Evolutionary conservation across 1,284 basidiomycete genomes (phyloP).

Genomic region (Ceratobasidium sp.): DNA sequence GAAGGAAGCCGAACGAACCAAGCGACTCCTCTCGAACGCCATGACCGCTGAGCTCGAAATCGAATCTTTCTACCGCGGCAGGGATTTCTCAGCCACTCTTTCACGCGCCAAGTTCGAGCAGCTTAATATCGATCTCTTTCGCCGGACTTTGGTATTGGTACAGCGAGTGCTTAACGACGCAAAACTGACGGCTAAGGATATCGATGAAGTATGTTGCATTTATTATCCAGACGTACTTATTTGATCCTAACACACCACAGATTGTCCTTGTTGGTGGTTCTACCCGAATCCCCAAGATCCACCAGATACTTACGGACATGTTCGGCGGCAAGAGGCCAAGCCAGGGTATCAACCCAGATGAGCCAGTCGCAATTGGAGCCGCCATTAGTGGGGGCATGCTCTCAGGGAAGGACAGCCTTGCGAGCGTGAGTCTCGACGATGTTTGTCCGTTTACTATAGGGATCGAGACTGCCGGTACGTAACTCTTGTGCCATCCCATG

Average conservation of each 20-base stretch:
- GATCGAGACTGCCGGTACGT: too few species aligned
- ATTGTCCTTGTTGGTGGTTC: constrained; percentile 99
- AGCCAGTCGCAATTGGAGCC: constrained; percentile 99
- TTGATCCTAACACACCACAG: too few species aligned
- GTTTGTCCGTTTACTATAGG: too few species aligned
- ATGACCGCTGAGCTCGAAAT: constrained; percentile 99
- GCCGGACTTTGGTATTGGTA: constrained; percentile 96
- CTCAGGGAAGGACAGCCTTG: constrained; percentile 94
- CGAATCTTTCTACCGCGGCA: constrained; percentile 87
- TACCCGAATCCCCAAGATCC: constrained; percentile 99
- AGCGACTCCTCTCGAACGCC: constrained; percentile 96
- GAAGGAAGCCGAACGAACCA: constrained; percentile 98
- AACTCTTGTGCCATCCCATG: too few species aligned
- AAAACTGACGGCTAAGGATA: too few species aligned
- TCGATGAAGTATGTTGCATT: too few species aligned
- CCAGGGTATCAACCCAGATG: constrained; percentile 99
- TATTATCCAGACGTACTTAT: too few species aligned
- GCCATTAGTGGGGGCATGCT: constrained; percentile 99
- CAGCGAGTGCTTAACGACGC: constrained; percentile 99
- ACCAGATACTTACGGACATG: constrained; percentile 96
- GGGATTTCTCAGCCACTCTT: constrained; percentile 93
- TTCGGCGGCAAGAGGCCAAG: constrained; percentile 95
- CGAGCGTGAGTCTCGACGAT: too few species aligned
- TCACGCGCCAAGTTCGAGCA: constrained; percentile 99
- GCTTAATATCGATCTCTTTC: constrained; percentile 93